Percentiles rank a stretch among this genome's conserved stretches.
These are phyloP conservation scores for Datisca glomerata DNA, from an alignment of 306 rosid species.

Conservation along the genomic window DNA sequence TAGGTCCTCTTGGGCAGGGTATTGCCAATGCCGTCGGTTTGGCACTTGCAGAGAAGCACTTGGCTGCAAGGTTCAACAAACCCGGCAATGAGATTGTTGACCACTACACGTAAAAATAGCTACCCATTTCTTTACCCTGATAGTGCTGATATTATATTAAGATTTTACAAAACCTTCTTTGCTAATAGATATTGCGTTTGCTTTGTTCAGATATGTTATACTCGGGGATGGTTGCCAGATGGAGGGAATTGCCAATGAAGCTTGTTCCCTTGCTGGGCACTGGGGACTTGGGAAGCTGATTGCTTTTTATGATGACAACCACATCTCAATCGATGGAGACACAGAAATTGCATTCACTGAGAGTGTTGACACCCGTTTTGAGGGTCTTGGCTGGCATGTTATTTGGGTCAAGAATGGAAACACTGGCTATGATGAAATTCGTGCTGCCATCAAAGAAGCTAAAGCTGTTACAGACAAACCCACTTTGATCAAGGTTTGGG, in stretches of 20 bases:
- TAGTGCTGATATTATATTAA: too few relatives aligned
- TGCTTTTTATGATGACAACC: constrained; percentile 93
- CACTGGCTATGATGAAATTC: constrained; percentile 83
- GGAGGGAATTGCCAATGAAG: constrained; percentile 98
- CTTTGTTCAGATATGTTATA: constrained; percentile 47
- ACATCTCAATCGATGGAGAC: constrained; percentile 95
- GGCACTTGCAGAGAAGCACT: constrained; percentile 97
- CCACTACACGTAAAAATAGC: constrained; percentile 78
- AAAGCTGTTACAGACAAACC: constrained; percentile 85
- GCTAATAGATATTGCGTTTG: neutral
- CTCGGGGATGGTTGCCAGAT: constrained; percentile 97
- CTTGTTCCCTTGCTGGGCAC: constrained; percentile 84
- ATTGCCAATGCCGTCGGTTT: constrained; percentile 96
- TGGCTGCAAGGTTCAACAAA: constrained; percentile 93
- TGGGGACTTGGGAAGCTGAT: constrained; percentile 98
- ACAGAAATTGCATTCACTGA: constrained; percentile 93
- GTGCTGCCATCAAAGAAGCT: constrained; percentile 96
- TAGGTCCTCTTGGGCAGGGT: constrained; percentile 99
- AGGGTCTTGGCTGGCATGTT: constrained; percentile 97
- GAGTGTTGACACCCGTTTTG: constrained; percentile 73
- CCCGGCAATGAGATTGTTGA: constrained; percentile 82
- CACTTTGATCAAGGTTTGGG: constrained; percentile 79
- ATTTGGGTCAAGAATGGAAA: constrained; percentile 99
- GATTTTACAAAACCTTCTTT: neutral
- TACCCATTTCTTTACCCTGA: too few relatives aligned